Conservation (phyloP, 108 stramenopile genomes). For the Fistulifera pelliculosa region DNA sequence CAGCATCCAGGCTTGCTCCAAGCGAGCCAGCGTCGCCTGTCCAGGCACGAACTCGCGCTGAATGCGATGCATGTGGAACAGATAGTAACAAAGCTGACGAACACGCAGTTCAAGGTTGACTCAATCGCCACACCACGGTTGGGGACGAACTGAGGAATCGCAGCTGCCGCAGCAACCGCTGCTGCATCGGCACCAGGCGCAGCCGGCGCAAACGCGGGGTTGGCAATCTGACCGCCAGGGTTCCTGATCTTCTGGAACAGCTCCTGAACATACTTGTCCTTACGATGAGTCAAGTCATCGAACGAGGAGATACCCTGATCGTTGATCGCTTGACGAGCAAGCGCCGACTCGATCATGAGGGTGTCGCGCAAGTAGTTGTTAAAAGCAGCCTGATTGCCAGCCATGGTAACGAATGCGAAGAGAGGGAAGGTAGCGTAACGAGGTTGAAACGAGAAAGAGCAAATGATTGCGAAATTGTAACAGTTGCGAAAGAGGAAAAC, state of each 20-base stretch:
- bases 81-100: neutral
- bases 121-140: neutral
- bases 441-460: too few species aligned
- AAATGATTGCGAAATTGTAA: too few species aligned
- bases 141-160: neutral
- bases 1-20: neutral
- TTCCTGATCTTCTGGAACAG: slow-evolving; percentile 3
- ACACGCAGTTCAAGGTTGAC: slow-evolving; percentile 1
- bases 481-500: too few species aligned
- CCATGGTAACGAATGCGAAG: neutral
- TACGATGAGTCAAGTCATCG: slow-evolving; percentile 1
- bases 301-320: slow-evolving; percentile 2
- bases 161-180: slow-evolving; percentile 1
- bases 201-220: neutral
- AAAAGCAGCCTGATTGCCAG: neutral
- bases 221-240: slow-evolving; percentile 10
- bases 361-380: neutral
- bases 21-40: neutral
- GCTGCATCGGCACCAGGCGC: neutral
- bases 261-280: slow-evolving; percentile 6
- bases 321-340: neutral
- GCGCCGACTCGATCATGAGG: neutral
- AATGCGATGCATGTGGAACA: slow-evolving; percentile 2
- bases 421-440: too few species aligned
- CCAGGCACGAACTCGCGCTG: slow-evolving; percentile 1